Percentiles rank a stretch among this genome's conserved stretches.
phyloP scores from a whole-genome alignment of 805 yeast genomes.

The Saitoella complicata region DNA sequence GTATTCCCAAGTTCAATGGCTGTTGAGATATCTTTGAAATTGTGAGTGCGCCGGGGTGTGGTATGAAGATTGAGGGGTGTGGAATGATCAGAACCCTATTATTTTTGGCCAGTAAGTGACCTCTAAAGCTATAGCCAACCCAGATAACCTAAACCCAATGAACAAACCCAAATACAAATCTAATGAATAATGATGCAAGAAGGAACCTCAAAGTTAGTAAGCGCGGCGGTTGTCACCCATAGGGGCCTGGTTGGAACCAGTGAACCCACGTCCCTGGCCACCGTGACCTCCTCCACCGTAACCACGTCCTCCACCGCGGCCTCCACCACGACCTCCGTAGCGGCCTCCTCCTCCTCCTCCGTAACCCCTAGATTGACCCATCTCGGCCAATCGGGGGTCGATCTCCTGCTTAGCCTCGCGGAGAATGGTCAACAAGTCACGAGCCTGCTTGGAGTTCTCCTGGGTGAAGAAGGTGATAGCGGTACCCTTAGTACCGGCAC shows the following conservation, averaged over 20 bases:
- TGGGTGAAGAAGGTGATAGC: slow-evolving; percentile 89
- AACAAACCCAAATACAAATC: no score
- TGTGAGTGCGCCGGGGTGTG: no score
- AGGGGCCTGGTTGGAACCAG: not conserved
- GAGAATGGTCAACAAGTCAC: slow-evolving; percentile 75
- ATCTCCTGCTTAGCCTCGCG: slow-evolving; percentile 88
- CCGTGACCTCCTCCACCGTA: slow-evolving; percentile 5
- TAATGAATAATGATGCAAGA: no score
- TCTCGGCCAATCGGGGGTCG: slow-evolving; percentile 62
- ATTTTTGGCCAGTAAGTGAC: no score
- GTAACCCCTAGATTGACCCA: slow-evolving; percentile 42
- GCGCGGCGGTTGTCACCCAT: no score
- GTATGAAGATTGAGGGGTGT: no score
- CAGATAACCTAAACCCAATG: no score
- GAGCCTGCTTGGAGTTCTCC: slow-evolving; percentile 74
- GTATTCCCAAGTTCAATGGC: no score
- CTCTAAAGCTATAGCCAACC: no score
- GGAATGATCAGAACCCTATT: no score
- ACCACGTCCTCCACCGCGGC: slow-evolving; percentile 10
- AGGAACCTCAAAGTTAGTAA: no score
- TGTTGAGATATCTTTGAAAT: no score
- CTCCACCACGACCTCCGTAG: slow-evolving; percentile 30
- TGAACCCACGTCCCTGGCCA: slow-evolving; percentile 4
- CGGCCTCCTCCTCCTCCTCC: slow-evolving; percentile 33
- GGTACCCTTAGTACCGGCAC: slow-evolving; percentile 94